Percentiles rank a stretch among this genome's conserved stretches.
Evolutionary conservation across 2,329 filamentous ascomycete species (phyloP).

Genomic region (Exophiala oligosperma): DNA sequence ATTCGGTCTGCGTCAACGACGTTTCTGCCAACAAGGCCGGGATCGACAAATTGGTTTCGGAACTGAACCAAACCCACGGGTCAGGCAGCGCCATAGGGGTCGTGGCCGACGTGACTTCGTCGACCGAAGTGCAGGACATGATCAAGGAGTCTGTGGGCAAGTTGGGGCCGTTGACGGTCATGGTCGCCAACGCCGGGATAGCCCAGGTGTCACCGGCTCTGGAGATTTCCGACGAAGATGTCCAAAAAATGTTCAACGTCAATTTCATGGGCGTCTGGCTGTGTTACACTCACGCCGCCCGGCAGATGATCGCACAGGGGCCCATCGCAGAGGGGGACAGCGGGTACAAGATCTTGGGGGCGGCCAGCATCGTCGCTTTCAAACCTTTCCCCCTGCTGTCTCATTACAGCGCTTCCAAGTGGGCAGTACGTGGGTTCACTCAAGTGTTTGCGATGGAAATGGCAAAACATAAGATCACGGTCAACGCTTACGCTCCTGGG

Average conservation of each 20-base stretch:
- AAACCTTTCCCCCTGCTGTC: slow-evolving; percentile 60
- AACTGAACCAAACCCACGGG: slow-evolving; percentile 28
- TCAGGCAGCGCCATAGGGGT: slow-evolving; percentile 48
- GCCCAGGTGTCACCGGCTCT: slow-evolving; percentile 58
- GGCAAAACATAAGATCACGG: slow-evolving; percentile 63
- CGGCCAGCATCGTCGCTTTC: slow-evolving; percentile 54
- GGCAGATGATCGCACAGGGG: slow-evolving; percentile 64
- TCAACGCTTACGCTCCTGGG: slow-evolving; percentile 67
- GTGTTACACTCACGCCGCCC: slow-evolving; percentile 63
- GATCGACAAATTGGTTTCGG: slow-evolving; percentile 49
- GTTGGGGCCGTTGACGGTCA: slow-evolving; percentile 52
- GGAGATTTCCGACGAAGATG: slow-evolving; percentile 58
- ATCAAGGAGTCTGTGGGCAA: slow-evolving; percentile 53
- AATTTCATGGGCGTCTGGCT: slow-evolving; percentile 66
- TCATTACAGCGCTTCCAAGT: slow-evolving; percentile 66
- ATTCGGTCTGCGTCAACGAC: slow-evolving; percentile 67
- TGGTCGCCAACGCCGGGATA: slow-evolving; percentile 65
- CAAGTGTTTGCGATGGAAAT: slow-evolving; percentile 68
- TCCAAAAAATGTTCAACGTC: slow-evolving; percentile 61
- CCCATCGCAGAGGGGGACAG: slow-evolving; percentile 38
- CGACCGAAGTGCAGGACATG: slow-evolving; percentile 53
- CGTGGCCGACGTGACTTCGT: slow-evolving; percentile 62
- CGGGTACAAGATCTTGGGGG: slow-evolving; percentile 53
- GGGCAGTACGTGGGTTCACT: slow-evolving; percentile 65
- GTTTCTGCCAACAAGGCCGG: slow-evolving; percentile 53